Evolutionary conservation across 768 basidiomycete species (phyloP).

Genomic region (Phylloporus sp.): DNA sequence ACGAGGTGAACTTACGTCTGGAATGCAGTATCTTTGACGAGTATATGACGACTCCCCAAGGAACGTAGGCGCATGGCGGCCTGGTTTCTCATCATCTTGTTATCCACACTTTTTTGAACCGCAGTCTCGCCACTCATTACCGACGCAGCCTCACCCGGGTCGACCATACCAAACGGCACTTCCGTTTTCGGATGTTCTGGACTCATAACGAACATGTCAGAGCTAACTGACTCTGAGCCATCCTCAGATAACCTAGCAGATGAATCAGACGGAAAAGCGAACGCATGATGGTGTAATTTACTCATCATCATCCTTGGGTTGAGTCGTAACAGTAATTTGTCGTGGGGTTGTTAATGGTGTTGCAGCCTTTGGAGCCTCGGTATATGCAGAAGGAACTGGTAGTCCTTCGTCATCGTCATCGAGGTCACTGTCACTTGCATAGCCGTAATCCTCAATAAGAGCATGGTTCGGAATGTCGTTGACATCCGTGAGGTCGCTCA

Average conservation of each 20-base stretch:
- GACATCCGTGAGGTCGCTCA: conserved; percentile 12
- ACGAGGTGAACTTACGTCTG: conserved; percentile 16
- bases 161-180: neutral
- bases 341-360: neutral
- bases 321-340: neutral
- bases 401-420: conserved; percentile 25
- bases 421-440: conserved; percentile 34
- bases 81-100: neutral
- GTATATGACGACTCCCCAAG: conserved; percentile 22
- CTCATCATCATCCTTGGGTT: conserved; percentile 6
- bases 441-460: conserved; percentile 25
- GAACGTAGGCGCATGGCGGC: conserved; percentile 7
- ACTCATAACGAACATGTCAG: conserved; percentile 18
- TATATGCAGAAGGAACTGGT: neutral
- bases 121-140: conserved; percentile 7
- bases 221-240: conserved; percentile 13
- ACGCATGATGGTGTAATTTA: neutral
- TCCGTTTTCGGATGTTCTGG: conserved; percentile 6
- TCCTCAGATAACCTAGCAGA: conserved; percentile 8
- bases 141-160: neutral
- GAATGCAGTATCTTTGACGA: conserved; percentile 26
- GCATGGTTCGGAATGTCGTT: conserved; percentile 6
- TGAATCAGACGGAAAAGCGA: neutral
- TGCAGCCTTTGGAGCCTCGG: neutral
- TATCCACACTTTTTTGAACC: neutral